A percentile compares a stretch with the other conserved stretches of the same genome.
These are phyloP conservation scores for Echria macrotheca DNA, from an alignment of 495 filamentous ascomycete species.

Conservation along the genomic window DNA sequence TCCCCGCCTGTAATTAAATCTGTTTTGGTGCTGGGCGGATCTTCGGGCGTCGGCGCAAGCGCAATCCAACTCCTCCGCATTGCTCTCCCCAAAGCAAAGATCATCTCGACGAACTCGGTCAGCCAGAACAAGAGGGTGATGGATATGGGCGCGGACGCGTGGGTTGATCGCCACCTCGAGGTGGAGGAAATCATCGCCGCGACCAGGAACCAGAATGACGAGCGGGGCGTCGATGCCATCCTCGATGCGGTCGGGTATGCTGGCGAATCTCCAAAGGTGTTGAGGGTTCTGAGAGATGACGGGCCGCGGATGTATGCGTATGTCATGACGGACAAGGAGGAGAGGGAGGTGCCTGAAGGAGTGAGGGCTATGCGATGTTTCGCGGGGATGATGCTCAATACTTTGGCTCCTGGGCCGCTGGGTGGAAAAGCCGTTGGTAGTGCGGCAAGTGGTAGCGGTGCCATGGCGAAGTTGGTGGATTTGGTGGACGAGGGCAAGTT, in stretches of 20 bases:
- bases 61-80: slow-evolving; percentile 39
- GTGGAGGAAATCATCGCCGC: slow-evolving; percentile 26
- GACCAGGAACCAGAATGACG: slow-evolving; percentile 21
- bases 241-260: slow-evolving; percentile 29
- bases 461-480: slow-evolving; percentile 19
- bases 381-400: slow-evolving; percentile 21
- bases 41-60: slow-evolving; percentile 35
- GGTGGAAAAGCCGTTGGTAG: too few relatives aligned
- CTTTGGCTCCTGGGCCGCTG: slow-evolving; percentile 1
- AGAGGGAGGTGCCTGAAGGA: slow-evolving; percentile 20
- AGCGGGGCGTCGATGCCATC: slow-evolving; percentile 37
- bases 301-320: slow-evolving; percentile 33
- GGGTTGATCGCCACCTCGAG: slow-evolving; percentile 27
- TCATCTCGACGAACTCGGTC: slow-evolving; percentile 37
- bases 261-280: slow-evolving; percentile 13
- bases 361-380: slow-evolving; percentile 20
- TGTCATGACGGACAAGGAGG: slow-evolving; percentile 28
- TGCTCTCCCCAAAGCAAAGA: slow-evolving; percentile 25
- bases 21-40: slow-evolving; percentile 40
- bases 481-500: slow-evolving; percentile 22
- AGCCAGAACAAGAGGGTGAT: slow-evolving; percentile 25
- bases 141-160: slow-evolving; percentile 29
- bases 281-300: slow-evolving; percentile 14
- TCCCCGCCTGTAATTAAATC: slow-evolving; percentile 14
- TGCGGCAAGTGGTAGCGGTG: background rate